A percentile compares a stretch with the other conserved stretches of the same genome.
These are phyloP conservation scores for Coemansia sp. DNA, from an alignment of 192 early-diverging fungal genomes.

Conservation along the genomic window DNA sequence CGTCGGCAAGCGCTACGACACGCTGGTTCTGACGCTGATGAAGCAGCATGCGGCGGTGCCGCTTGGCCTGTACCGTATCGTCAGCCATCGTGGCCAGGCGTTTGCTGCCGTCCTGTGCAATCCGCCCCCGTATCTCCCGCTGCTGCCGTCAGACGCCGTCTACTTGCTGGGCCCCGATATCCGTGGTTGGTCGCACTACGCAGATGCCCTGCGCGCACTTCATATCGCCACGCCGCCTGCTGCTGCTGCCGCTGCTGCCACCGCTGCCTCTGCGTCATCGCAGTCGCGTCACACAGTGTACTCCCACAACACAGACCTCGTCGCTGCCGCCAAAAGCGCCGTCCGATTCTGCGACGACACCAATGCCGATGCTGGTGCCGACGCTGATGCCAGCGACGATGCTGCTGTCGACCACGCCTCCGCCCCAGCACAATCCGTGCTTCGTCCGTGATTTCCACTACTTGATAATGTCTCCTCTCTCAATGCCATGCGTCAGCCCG, in stretches of 20 bases:
- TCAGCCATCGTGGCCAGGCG: constrained; percentile 29
- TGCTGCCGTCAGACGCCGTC: constrained; percentile 34
- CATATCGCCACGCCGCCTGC: constrained; percentile 14
- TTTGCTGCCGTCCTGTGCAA: constrained; percentile 54
- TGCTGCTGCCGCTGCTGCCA: not conserved
- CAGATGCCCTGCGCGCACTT: constrained; percentile 17
- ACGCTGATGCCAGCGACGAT: constrained; percentile 6
- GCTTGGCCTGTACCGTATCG: constrained; percentile 46
- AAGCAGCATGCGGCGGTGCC: constrained; percentile 44
- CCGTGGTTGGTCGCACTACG: constrained; percentile 32
- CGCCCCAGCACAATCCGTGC: not conserved
- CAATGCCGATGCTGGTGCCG: constrained; percentile 20
- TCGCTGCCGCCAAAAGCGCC: not conserved
- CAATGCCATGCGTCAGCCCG: too few relatives aligned
- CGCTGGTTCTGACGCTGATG: constrained; percentile 44
- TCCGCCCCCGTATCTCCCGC: constrained; percentile 23
- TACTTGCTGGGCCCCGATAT: constrained; percentile 46
- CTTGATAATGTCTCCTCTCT: too few relatives aligned
- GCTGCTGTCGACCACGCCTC: not conserved
- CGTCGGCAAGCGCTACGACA: constrained; percentile 38
- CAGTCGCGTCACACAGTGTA: constrained; percentile 51
- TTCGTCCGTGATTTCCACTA: too few relatives aligned
- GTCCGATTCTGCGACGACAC: constrained; percentile 9
- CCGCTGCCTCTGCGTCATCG: constrained; percentile 1
- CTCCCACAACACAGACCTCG: constrained; percentile 38